Conservation (phyloP, 345 rosid species). For the Noccaea caerulescens region DNA sequence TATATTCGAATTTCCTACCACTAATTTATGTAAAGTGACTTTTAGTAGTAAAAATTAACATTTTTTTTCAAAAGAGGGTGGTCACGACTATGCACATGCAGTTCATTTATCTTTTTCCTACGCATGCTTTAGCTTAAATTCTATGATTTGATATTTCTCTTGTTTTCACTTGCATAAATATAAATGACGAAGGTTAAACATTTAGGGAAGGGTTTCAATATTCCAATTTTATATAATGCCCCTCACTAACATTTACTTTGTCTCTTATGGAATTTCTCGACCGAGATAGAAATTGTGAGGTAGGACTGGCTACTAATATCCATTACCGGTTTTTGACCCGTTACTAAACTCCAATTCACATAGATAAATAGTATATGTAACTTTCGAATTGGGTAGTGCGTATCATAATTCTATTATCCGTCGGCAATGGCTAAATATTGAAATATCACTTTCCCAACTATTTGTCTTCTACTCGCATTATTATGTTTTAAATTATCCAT, state of each 20-base stretch:
- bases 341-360: too few relatives aligned
- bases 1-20: neutral
- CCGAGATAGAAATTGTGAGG: conserved; percentile 7
- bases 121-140: neutral
- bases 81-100: conserved; percentile 22
- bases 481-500: too few relatives aligned
- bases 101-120: neutral
- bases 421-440: too few relatives aligned
- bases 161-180: conserved; percentile 20
- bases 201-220: conserved; percentile 3
- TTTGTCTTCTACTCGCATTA: too few relatives aligned
- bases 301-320: neutral
- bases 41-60: neutral
- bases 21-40: neutral
- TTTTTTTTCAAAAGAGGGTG: neutral
- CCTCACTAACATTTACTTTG: conserved; percentile 25
- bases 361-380: too few relatives aligned
- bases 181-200: conserved; percentile 3
- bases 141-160: conserved; percentile 36
- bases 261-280: conserved; percentile 11
- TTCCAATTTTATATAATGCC: conserved; percentile 3
- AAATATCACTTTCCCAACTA: too few relatives aligned
- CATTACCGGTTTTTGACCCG: too few relatives aligned
- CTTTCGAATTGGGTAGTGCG: too few relatives aligned
- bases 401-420: too few relatives aligned